phyloP scores from a whole-genome alignment of 176 grass and related monocot genomes.

The Bothriochloa decipiens region DNA sequence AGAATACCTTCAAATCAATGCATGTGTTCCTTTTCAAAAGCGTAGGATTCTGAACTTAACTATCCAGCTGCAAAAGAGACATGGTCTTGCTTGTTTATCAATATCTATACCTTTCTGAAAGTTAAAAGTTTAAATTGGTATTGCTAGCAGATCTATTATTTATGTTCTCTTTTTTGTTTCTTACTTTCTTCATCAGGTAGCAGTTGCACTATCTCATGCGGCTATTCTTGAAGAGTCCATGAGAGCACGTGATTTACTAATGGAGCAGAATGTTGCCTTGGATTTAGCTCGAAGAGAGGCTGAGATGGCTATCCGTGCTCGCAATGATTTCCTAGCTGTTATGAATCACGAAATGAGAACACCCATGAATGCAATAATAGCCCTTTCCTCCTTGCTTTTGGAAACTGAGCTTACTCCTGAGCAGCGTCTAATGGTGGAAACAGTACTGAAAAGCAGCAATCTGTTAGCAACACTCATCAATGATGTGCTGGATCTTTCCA shows the following conservation, averaged over 20 bases:
- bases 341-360: conserved; percentile 99
- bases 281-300: conserved; percentile 87
- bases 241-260: conserved; percentile 88
- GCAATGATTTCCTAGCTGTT: conserved; percentile 95
- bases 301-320: conserved; percentile 95
- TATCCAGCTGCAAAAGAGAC: conserved; percentile 13
- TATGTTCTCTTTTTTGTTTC: background rate
- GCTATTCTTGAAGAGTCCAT: conserved; percentile 98
- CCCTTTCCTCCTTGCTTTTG: conserved; percentile 84
- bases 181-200: conserved; percentile 77
- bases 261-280: conserved; percentile 95
- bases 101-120: background rate
- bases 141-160: conserved; percentile 1
- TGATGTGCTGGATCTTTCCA: conserved; percentile 89
- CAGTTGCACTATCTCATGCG: conserved; percentile 95
- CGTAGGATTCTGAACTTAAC: conserved; percentile 15
- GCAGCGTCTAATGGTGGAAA: conserved; percentile 92
- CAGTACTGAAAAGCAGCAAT: conserved; percentile 83
- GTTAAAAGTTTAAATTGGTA: background rate
- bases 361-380: conserved; percentile 97
- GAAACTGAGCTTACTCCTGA: conserved; percentile 94
- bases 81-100: background rate
- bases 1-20: conserved; percentile 4
- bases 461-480: conserved; percentile 93
- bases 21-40: background rate